These are phyloP conservation scores for Aspergillus homomorphus DNA, from an alignment of 495 filamentous ascomycete species.

Conservation along the genomic window DNA sequence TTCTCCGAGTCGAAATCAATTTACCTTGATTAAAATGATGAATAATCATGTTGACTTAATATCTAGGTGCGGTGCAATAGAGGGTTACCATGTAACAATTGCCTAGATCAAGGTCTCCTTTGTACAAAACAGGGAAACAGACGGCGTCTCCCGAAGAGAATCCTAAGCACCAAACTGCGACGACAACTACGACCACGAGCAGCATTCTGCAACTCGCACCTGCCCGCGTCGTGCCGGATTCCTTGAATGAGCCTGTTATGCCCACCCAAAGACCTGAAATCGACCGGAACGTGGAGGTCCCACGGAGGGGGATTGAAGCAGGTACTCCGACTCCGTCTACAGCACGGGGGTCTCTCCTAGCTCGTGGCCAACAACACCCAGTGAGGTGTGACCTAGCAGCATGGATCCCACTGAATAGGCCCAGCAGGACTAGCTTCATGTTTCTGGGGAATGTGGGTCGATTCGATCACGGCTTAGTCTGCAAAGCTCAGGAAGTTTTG, in stretches of 20 bases:
- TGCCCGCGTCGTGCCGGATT: not conserved
- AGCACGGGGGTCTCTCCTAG: not conserved
- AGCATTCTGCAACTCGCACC: not conserved
- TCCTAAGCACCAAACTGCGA: not conserved
- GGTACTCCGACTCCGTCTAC: not conserved
- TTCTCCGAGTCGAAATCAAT: no score
- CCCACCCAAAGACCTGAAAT: not conserved
- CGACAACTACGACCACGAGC: not conserved
- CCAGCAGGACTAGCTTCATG: not conserved
- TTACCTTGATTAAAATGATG: not conserved
- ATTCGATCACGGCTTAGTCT: not conserved
- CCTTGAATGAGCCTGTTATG: not conserved
- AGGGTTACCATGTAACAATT: conserved; percentile 23
- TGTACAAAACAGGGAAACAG: conserved; percentile 12
- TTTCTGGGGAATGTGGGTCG: not conserved
- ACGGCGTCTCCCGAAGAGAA: conserved; percentile 12
- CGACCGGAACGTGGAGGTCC: not conserved
- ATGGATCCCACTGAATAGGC: not conserved
- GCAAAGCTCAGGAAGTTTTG: not conserved
- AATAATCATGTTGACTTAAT: not conserved
- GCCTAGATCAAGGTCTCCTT: conserved; percentile 14
- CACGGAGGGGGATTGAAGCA: not conserved
- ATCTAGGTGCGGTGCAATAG: conserved; percentile 25
- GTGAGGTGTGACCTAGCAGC: not conserved
- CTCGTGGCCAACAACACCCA: not conserved